Evolutionary conservation across 192 early-diverging fungal genomes (phyloP).

Genomic region (Coemansia sp.): DNA sequence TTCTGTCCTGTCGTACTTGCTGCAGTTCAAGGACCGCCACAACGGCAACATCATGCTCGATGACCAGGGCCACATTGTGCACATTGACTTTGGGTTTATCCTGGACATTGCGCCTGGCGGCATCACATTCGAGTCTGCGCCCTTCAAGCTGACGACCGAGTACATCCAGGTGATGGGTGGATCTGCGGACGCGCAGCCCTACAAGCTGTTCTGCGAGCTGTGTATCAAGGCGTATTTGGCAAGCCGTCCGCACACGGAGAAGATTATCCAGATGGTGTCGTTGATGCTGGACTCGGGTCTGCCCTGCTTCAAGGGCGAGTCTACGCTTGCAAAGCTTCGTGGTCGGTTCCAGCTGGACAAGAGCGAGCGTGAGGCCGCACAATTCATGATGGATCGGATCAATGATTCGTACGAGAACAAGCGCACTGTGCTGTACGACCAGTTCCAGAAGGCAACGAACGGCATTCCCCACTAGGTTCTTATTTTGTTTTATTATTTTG

Average conservation of each 20-base stretch:
- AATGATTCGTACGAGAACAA: conserved; percentile 90
- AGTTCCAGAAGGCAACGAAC: conserved; percentile 81
- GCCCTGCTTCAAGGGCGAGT: conserved; percentile 96
- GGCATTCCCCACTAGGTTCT: conserved; percentile 60
- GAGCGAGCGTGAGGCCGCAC: conserved; percentile 87
- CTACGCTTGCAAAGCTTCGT: conserved; percentile 79
- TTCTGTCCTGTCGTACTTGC: conserved; percentile 88
- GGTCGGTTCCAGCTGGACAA: conserved; percentile 87
- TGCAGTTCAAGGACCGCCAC: conserved; percentile 98
- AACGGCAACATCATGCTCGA: conserved; percentile 99
- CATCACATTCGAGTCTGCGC: conserved; percentile 90
- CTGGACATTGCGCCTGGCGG: conserved; percentile 99
- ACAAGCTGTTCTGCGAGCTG: conserved; percentile 86
- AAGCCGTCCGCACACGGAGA: conserved; percentile 84
- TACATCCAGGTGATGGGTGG: conserved; percentile 98
- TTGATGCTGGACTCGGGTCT: conserved; percentile 95
- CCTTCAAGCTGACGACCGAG: conserved; percentile 97
- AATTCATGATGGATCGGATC: conserved; percentile 92
- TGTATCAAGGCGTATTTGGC: conserved; percentile 92
- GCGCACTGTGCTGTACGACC: conserved; percentile 78
- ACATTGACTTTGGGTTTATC: conserved; percentile 99
- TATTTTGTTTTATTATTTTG: conserved; percentile 7
- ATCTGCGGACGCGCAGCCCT: conserved; percentile 74
- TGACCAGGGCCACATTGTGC: conserved; percentile 91
- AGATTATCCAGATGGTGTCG: conserved; percentile 84